These are phyloP conservation scores for Dispira simplex DNA, from an alignment of 192 early-diverging fungal species.

Conservation along the genomic window DNA sequence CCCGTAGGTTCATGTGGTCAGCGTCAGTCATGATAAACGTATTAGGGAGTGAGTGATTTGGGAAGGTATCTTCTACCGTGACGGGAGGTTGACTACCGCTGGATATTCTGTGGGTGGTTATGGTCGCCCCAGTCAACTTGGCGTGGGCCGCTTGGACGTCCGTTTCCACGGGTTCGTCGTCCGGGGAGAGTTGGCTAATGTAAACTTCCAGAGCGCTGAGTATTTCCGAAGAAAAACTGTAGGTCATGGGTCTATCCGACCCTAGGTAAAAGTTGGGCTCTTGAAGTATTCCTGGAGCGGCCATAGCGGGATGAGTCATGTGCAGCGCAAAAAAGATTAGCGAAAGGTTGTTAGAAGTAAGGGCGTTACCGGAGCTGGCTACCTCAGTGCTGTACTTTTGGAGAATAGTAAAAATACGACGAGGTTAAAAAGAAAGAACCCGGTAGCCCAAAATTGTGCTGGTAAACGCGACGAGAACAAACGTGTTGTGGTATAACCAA, in stretches of 20 bases:
- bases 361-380: too few relatives aligned
- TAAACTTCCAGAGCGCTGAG: neutral
- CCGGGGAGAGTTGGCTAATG: neutral
- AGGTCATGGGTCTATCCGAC: conserved; percentile 4
- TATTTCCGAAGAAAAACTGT: conserved; percentile 7
- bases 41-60: too few relatives aligned
- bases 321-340: too few relatives aligned
- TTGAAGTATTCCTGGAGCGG: neutral
- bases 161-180: neutral
- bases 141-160: conserved; percentile 6
- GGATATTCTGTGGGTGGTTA: neutral
- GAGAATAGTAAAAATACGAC: too few relatives aligned
- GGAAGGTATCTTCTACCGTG: too few relatives aligned
- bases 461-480: neutral
- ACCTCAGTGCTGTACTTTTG: too few relatives aligned
- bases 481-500: neutral
- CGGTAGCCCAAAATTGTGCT: too few relatives aligned
- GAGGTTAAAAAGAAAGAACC: too few relatives aligned
- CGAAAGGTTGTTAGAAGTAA: too few relatives aligned
- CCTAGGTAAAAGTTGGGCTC: neutral
- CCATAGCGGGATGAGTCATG: neutral
- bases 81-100: neutral
- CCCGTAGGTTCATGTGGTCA: neutral
- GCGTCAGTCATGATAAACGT: too few relatives aligned
- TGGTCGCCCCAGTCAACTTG: neutral